Base-by-base conservation (phyloP, 305 asterid genomes). In the Solanum hybrid region DNA sequence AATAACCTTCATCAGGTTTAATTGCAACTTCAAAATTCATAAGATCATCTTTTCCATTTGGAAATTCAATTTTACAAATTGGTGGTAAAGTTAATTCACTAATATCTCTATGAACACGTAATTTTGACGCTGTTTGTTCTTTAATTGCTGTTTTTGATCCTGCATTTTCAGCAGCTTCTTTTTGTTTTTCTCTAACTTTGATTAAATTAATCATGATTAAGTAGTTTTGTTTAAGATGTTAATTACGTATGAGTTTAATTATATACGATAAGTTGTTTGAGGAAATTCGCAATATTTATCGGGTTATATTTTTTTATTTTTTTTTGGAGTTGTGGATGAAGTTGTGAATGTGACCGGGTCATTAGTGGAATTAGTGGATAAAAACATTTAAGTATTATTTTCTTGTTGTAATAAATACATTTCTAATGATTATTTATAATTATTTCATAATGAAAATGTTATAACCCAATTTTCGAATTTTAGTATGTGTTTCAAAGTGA, bases 131-230 rank as follows among this genome's bases (percentile, higher is more conserved):
- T 31, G 78, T 51, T 88, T 88, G 90, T 26, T 88, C 85, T 32
- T 88, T 78, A 36, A 78, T 81, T 26, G 29, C 1, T 38, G 87
- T 0, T 12, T 78, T 88, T 26, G 87, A 83, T 45, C 70, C 85
- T 4, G 87, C 87, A 88, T 88, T 88, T 88, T 88, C 87, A 45
- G 65, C 78, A 1, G 32, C 34, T 24, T 88, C 90, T 0, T 5
- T 88, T 20, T 88, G 90, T 31, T 88, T 88, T 88, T 88, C 90
- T 32, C 65, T 33, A n/a, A 78, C 79, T 77, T 88, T 88, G 68
- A 88, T 51, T 76, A 88, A 76, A 36, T 88, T 88, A 88, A 88
- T 88, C 90, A 88, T 88, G 90, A 5, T 51, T 84, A 79, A 79
- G 11, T 29, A 10, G 10, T 9, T n/a, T n/a, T 83, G 20, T 83